These are phyloP conservation scores for Scenedesmus sp. DNA, from an alignment of 163 green algal genomes.

Conservation along the genomic window DNA sequence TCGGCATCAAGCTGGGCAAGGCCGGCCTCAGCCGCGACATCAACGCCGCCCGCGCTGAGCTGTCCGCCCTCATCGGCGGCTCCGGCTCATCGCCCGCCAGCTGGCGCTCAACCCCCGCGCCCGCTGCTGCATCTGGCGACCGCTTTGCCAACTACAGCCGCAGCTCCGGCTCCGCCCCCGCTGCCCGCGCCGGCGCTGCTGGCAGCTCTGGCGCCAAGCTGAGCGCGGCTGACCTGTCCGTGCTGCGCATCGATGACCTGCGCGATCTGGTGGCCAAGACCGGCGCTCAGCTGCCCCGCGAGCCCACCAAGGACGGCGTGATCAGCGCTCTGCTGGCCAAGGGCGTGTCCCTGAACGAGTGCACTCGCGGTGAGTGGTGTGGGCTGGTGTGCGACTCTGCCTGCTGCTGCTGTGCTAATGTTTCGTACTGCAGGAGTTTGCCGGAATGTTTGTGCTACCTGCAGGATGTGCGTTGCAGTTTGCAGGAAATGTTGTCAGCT, in stretches of 20 bases:
- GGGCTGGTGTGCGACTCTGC: neutral
- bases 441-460: neutral
- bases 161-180: neutral
- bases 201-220: constrained; percentile 34
- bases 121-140: constrained; percentile 14
- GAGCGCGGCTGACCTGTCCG: constrained; percentile 15
- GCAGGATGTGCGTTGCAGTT: neutral
- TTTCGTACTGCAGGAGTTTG: neutral
- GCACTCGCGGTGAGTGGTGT: constrained; percentile 34
- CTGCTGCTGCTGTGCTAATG: neutral
- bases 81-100: constrained; percentile 16
- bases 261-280: constrained; percentile 48
- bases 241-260: constrained; percentile 52
- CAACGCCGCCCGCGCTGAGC: constrained; percentile 33
- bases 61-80: constrained; percentile 24
- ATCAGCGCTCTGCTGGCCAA: constrained; percentile 48
- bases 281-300: constrained; percentile 48
- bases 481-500: neutral
- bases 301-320: constrained; percentile 49
- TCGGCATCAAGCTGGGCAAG: constrained; percentile 54
- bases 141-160: constrained; percentile 49
- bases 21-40: constrained; percentile 47
- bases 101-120: constrained; percentile 43
- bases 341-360: constrained; percentile 41
- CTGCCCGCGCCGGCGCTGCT: neutral